phyloP scores from a whole-genome alignment of 1,139 yeast genomes.

The Geotrichum fermentans region DNA sequence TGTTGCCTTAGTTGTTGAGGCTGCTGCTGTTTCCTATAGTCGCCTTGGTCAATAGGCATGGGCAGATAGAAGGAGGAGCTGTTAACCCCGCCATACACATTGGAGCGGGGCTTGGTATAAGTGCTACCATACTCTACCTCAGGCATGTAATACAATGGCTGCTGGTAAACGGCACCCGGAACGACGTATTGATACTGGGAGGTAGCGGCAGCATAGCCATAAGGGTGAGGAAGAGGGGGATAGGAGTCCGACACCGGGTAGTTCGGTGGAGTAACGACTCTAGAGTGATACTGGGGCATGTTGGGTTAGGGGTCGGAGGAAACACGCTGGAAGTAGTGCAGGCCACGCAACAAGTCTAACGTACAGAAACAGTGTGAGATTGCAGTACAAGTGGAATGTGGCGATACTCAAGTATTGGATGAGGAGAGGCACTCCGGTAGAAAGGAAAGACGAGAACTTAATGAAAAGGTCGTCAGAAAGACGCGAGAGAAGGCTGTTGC shows the following conservation, averaged over 20 bases:
- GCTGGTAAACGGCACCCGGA: conserved; percentile 8
- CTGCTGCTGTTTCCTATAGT: conserved; percentile 24
- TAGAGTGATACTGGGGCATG: conserved; percentile 25
- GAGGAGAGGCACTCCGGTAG: too few relatives aligned
- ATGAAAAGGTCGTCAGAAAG: conserved; percentile 28
- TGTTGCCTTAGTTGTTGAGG: too few relatives aligned
- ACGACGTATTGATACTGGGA: conserved; percentile 10
- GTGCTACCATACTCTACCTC: conserved; percentile 13
- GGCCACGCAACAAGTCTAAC: conserved; percentile 2
- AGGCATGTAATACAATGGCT: conserved; percentile 11
- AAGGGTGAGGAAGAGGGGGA: too few relatives aligned
- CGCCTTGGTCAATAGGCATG: conserved; percentile 27
- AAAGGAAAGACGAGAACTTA: conserved; percentile 26
- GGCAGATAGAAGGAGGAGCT: conserved; percentile 30
- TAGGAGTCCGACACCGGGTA: conserved; percentile 19
- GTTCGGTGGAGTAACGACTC: conserved; percentile 28
- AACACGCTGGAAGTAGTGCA: not conserved
- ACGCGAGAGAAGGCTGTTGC: not conserved
- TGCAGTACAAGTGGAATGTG: not conserved
- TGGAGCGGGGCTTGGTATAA: conserved; percentile 8
- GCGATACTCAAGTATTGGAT: too few relatives aligned
- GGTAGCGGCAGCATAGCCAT: conserved; percentile 9
- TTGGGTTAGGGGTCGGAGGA: not conserved
- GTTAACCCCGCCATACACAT: conserved; percentile 24
- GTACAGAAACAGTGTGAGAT: conserved; percentile 4